Conservation (phyloP, 345 rosid genomes). For the Dimocarpus longan region DNA sequence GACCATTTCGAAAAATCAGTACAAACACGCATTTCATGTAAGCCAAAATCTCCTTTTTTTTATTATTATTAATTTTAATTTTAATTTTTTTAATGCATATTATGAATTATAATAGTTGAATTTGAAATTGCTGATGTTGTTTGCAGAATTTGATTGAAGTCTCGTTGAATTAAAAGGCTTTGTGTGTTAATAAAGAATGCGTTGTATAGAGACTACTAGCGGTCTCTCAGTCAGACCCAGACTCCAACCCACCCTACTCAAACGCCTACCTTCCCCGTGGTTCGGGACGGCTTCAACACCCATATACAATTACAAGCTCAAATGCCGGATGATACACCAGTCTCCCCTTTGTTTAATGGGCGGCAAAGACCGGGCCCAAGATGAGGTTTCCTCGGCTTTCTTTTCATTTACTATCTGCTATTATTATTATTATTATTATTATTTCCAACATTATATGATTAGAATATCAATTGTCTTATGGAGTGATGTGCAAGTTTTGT, state of each 20-base stretch:
- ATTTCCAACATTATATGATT: too few relatives aligned
- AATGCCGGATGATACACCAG: slow-evolving; percentile 23
- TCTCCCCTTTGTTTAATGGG: slow-evolving; percentile 60
- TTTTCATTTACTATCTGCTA: too few relatives aligned
- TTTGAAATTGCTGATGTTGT: not conserved
- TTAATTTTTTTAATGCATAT: too few relatives aligned
- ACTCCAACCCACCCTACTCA: too few relatives aligned
- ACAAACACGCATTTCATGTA: too few relatives aligned
- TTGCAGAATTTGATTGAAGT: not conserved
- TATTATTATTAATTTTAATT: too few relatives aligned
- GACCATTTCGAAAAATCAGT: too few relatives aligned
- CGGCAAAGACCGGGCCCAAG: slow-evolving; percentile 56
- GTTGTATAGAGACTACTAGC: not conserved
- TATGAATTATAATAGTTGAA: too few relatives aligned
- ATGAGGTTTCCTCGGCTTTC: slow-evolving; percentile 39
- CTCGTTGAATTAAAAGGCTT: not conserved
- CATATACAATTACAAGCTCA: slow-evolving; percentile 16
- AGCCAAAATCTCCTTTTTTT: too few relatives aligned
- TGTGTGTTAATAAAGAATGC: not conserved
- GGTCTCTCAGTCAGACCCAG: not conserved
- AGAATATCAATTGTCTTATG: too few relatives aligned
- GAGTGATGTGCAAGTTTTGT: not conserved
- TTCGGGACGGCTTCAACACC: slow-evolving; percentile 10
- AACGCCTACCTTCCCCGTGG: not conserved
- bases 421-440: not conserved